Evolutionary conservation across 2,329 filamentous ascomycete species (phyloP).

Genomic region (Hymenotorrendiella dingleyae): DNA sequence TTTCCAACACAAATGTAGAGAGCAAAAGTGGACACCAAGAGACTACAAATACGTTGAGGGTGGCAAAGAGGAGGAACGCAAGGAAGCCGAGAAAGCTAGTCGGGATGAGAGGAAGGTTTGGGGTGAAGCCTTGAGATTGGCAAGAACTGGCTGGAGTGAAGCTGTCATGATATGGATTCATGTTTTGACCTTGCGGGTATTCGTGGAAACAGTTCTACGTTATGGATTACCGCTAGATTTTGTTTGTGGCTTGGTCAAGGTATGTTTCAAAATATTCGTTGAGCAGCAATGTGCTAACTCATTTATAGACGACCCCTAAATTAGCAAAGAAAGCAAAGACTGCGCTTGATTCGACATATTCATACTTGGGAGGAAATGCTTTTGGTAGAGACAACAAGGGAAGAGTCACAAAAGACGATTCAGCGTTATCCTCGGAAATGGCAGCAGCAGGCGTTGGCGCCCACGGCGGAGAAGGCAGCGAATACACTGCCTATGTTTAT

Average conservation of each 20-base stretch:
- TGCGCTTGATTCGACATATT: slow-evolving; percentile 78
- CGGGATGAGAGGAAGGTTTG: slow-evolving; percentile 88
- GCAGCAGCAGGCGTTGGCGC: slow-evolving; percentile 62
- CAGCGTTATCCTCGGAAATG: slow-evolving; percentile 72
- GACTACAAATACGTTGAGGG: slow-evolving; percentile 93
- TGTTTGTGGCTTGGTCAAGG: slow-evolving; percentile 77
- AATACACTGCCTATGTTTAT: slow-evolving; percentile 96
- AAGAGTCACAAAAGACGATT: slow-evolving; percentile 84
- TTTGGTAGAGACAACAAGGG: slow-evolving; percentile 93
- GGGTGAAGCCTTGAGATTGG: slow-evolving; percentile 83
- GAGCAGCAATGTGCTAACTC: slow-evolving; percentile 14
- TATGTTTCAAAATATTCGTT: slow-evolving; percentile 38
- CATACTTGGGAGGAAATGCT: slow-evolving; percentile 90
- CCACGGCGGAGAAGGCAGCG: slow-evolving; percentile 62
- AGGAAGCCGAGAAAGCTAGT: slow-evolving; percentile 74
- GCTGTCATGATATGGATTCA: slow-evolving; percentile 95
- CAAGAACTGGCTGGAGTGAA: slow-evolving; percentile 91
- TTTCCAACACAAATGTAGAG: slow-evolving; percentile 86
- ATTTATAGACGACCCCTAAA: slow-evolving; percentile 71
- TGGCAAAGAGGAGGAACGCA: slow-evolving; percentile 80
- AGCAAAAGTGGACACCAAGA: slow-evolving; percentile 89
- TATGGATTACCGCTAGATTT: slow-evolving; percentile 92
- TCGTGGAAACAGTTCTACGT: slow-evolving; percentile 95
- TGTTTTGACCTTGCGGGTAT: slow-evolving; percentile 82
- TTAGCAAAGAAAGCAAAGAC: slow-evolving; percentile 69